Percentiles rank a stretch among this genome's conserved stretches.
These are phyloP conservation scores for Penicillium sp. DNA, from an alignment of 2,329 filamentous ascomycete species.

Conservation along the genomic window DNA sequence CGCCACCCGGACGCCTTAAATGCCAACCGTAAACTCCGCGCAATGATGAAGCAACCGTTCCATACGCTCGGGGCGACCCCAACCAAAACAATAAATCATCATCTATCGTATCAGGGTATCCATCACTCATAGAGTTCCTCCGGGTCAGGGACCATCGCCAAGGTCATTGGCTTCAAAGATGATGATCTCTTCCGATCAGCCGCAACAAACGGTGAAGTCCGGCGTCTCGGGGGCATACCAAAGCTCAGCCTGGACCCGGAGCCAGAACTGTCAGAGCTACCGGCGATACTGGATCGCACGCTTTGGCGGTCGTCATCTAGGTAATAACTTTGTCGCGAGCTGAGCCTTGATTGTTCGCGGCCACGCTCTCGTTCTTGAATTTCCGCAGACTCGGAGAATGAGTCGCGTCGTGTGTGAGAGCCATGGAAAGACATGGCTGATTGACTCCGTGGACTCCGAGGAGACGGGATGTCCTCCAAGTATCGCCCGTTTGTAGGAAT, in stretches of 20 bases:
- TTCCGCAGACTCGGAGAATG: conserved; percentile 15
- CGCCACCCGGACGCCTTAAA: conserved; percentile 14
- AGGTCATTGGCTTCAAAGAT: conserved; percentile 34
- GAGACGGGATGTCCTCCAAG: conserved; percentile 25
- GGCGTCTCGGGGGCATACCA: conserved; percentile 21
- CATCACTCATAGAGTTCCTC: conserved; percentile 42
- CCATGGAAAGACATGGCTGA: conserved; percentile 20
- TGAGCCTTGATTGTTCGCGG: conserved; percentile 4
- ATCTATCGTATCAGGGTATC: not conserved
- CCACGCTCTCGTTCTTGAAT: conserved; percentile 6
- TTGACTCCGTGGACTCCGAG: conserved; percentile 20
- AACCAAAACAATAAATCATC: not conserved
- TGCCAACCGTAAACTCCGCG: conserved; percentile 17
- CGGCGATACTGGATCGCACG: conserved; percentile 16
- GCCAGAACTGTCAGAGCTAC: conserved; percentile 12
- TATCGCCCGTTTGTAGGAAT: conserved; percentile 37
- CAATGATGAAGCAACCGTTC: conserved; percentile 11
- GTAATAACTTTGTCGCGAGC: conserved; percentile 3
- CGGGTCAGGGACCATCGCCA: conserved; percentile 43
- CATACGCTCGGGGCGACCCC: not conserved
- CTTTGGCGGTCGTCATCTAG: conserved; percentile 23
- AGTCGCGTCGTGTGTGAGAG: conserved; percentile 17
- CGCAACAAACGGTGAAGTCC: conserved; percentile 22
- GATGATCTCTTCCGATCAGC: conserved; percentile 31
- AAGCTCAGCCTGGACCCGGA: conserved; percentile 14